Evolutionary conservation across 2,329 filamentous ascomycete genomes (phyloP).

Genomic region (Clonostachys byssicola): DNA sequence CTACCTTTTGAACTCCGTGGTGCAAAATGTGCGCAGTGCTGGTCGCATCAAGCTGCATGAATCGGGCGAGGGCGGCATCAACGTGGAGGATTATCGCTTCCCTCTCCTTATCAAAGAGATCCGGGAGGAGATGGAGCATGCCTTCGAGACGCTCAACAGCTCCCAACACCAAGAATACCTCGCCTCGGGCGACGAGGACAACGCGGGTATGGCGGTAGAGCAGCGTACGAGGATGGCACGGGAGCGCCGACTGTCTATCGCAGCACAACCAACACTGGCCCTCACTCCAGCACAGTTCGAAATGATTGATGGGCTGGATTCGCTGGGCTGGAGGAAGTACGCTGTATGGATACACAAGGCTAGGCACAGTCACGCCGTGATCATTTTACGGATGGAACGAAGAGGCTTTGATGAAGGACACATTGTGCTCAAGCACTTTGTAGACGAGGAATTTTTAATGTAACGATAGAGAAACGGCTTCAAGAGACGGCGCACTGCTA

Average conservation of each 20-base stretch:
- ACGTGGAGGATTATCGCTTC: conserved; percentile 68
- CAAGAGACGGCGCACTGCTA: too few species aligned
- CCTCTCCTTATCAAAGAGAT: conserved; percentile 74
- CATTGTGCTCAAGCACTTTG: conserved; percentile 77
- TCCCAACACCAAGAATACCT: conserved; percentile 1
- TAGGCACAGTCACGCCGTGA: conserved; percentile 83
- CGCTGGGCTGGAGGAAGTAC: conserved; percentile 60
- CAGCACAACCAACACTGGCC: conserved; percentile 66
- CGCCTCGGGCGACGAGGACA: conserved; percentile 40
- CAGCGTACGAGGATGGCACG: conserved; percentile 34
- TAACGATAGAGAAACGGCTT: neutral
- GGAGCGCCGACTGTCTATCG: conserved; percentile 33
- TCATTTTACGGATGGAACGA: conserved; percentile 73
- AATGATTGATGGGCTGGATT: conserved; percentile 76
- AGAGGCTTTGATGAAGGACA: conserved; percentile 70
- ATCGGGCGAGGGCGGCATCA: conserved; percentile 61
- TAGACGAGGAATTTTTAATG: conserved; percentile 62
- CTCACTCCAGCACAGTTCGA: conserved; percentile 76
- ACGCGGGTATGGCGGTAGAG: conserved; percentile 24
- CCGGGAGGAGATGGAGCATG: conserved; percentile 71
- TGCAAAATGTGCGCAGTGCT: conserved; percentile 73
- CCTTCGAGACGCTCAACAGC: conserved; percentile 69
- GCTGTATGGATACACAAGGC: conserved; percentile 73
- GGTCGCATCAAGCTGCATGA: conserved; percentile 76
- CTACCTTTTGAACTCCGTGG: conserved; percentile 70